phyloP scores from a whole-genome alignment of 202 grass and related monocot genomes.

The Brachypodium distachyon region DNA sequence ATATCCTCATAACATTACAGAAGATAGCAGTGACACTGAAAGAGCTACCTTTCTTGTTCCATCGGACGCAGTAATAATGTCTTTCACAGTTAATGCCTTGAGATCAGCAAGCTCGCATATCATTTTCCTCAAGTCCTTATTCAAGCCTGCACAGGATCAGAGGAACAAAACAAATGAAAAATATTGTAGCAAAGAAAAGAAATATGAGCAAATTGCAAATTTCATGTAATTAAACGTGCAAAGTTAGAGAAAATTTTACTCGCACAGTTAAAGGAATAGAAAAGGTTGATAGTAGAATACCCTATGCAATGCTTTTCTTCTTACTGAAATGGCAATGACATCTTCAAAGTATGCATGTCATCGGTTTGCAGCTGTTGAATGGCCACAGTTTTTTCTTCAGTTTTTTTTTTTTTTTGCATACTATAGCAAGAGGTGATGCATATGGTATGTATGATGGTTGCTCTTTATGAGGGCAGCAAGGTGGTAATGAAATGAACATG shows the following conservation, averaged over 20 bases:
- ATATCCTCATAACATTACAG: conserved; percentile 20
- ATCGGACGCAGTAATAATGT: conserved; percentile 62
- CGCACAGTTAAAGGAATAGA: not conserved
- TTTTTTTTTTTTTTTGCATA: not conserved
- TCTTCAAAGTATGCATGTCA: not conserved
- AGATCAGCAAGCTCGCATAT: conserved; percentile 58
- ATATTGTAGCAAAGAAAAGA: not conserved
- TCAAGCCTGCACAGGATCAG: conserved; percentile 45
- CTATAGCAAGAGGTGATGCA: not conserved
- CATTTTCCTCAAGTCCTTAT: conserved; percentile 94
- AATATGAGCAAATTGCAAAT: not conserved
- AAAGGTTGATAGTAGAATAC: not conserved
- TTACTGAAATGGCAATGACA: not conserved
- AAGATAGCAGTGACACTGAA: conserved; percentile 20
- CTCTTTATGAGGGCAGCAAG: not conserved
- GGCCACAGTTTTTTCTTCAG: not conserved
- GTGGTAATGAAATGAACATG: not conserved
- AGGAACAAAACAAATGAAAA: not conserved
- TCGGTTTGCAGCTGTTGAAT: not conserved
- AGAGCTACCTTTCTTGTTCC: conserved; percentile 76
- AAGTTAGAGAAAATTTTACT: not conserved
- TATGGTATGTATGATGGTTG: not conserved
- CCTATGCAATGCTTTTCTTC: not conserved
- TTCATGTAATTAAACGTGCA: not conserved
- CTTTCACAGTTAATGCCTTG: conserved; percentile 76